These are phyloP conservation scores for Blastobotrys persicus DNA, from an alignment of 1,139 yeast genomes.

Conservation along the genomic window DNA sequence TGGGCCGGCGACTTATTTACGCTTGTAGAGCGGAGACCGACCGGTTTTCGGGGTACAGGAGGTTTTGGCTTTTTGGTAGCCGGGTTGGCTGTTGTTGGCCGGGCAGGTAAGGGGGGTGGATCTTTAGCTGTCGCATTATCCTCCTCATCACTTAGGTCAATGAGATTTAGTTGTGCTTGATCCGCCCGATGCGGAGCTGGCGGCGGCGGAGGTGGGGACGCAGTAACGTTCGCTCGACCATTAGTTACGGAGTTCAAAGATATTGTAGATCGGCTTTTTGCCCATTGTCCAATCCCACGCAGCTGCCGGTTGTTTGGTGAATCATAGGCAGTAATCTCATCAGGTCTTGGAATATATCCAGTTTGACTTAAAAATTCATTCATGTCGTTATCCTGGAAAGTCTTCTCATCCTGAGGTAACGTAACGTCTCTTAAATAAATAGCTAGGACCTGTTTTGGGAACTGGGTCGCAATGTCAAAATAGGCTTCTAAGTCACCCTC, in stretches of 20 bases:
- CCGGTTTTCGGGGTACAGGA: slow-evolving; percentile 29
- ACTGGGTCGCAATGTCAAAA: slow-evolving; percentile 58
- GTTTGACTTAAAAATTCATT: slow-evolving; percentile 15
- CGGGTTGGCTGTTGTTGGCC: slow-evolving; percentile 18
- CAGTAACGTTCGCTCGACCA: slow-evolving; percentile 11
- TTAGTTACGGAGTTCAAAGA: slow-evolving; percentile 9
- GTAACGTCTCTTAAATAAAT: slow-evolving; percentile 82
- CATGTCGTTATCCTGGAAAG: slow-evolving; percentile 17
- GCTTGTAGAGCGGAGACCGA: slow-evolving; percentile 14
- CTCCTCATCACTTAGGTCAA: slow-evolving; percentile 23
- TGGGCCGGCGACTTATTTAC: neutral
- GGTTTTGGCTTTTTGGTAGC: slow-evolving; percentile 24
- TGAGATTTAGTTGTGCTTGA: slow-evolving; percentile 22
- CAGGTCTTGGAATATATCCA: slow-evolving; percentile 23
- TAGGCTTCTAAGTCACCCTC: slow-evolving; percentile 95
- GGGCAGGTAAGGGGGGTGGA: slow-evolving; percentile 29
- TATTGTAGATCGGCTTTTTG: slow-evolving; percentile 5
- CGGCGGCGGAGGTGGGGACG: slow-evolving; percentile 8
- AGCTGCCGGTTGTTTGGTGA: neutral
- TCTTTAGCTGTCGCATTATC: slow-evolving; percentile 16
- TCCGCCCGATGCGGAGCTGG: slow-evolving; percentile 10
- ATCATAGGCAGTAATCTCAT: slow-evolving; percentile 22
- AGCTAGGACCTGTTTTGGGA: slow-evolving; percentile 63
- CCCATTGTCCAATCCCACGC: neutral
- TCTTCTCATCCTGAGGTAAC: slow-evolving; percentile 31